Evolutionary conservation across 805 yeast species (phyloP), one percentile per base, ranked within the genome.

Genomic region (Candida silvicultrix): DNA sequence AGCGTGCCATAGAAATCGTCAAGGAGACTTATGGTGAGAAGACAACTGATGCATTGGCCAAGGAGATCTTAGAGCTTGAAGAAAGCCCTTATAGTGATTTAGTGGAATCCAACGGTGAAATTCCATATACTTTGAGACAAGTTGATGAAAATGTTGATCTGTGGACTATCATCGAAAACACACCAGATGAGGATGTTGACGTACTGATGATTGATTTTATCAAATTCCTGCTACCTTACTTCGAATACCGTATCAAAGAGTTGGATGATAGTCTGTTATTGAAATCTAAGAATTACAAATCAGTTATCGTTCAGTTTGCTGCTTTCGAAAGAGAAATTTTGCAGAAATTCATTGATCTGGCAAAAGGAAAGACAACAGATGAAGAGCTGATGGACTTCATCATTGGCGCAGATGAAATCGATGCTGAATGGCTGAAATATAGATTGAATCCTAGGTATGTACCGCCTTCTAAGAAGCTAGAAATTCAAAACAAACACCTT

Each of bases 371-470:
- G 18, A n/a, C 25, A 8, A 39, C 31, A 11, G 49, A 47, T 5
- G 52, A 57, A 4, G 50, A 44, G 1, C 46, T 46, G 15, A 37
- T 54, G 21, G 53, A 54, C 2, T 40, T 58, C 21, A 43, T 56
- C 20, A 18, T 57, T 7, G 59, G 50, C 9, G 45, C 51, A 7
- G 57, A 49, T 51, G 47, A 57, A 43, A 28, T 55, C 53, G 58
- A 49, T 42, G 49, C 49, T 18, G 49, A 55, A 39, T 49, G 63
- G 64, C n/a, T 50, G 9, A 51, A 50, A 11, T 49, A 49, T 29
- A 51, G 63, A 45, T 25, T 53, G 29, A 40, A 47, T 19, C 62
- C 64, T 16, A 51, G 58, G 14, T 18, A 23, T 9, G 15, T 38
- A 11, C 4, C 21, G 2, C 16, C n/a, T 16, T 15, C 20, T 4